Evolutionary conservation across 2,329 filamentous ascomycete genomes (phyloP), one percentile per base, ranked within the genome.

Genomic region (Chaetomiaceae sp.): DNA sequence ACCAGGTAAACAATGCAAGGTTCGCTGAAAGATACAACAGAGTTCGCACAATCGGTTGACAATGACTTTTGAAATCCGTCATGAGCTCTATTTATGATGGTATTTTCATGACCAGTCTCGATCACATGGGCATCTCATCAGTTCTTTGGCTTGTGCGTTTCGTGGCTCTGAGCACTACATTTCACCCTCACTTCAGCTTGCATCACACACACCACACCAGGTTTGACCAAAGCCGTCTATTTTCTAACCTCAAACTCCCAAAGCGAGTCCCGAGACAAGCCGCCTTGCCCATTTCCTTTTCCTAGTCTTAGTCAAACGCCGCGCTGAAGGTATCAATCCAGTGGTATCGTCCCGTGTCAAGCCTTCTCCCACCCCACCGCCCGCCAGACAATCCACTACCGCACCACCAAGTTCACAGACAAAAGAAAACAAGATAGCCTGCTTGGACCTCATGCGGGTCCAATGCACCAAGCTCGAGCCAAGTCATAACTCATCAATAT

Each of bases 301-400:
- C n/a, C 23, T 36, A n/a, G 8, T 31, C 37, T 19, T 36, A 15
- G 40, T 40, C 25, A 42, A 52, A 52, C 49, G 49, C 49, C 49
- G 20, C 42, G 49, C 49, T 46, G n/a, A 52, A 48, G 25, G 49
- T 25, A 46, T 52, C 47, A 38, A 50, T 43, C 33, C 33, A 38
- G 36, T 46, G 42, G 49, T 52, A 52, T 52, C 49, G 27, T 40
- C 9, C 25, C 9, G 9, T 31, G 27, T 31, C 27, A 31, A 31
- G n/a, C n/a, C n/a, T n/a, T n/a, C n/a, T n/a, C n/a, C n/a, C n/a
- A n/a, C n/a, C n/a, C n/a, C n/a, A n/a, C n/a, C n/a, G n/a, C n/a
- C 7, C 17, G 14, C 34, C 34, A 17, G 45, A 33, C 9, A 31
- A 7, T 12, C 27, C 8, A 12, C 12, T 19, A 33, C 17, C 17